These are phyloP conservation scores for Trypanosoma rangeli DNA, from an alignment of 208 protist species.

Conservation along the genomic window DNA sequence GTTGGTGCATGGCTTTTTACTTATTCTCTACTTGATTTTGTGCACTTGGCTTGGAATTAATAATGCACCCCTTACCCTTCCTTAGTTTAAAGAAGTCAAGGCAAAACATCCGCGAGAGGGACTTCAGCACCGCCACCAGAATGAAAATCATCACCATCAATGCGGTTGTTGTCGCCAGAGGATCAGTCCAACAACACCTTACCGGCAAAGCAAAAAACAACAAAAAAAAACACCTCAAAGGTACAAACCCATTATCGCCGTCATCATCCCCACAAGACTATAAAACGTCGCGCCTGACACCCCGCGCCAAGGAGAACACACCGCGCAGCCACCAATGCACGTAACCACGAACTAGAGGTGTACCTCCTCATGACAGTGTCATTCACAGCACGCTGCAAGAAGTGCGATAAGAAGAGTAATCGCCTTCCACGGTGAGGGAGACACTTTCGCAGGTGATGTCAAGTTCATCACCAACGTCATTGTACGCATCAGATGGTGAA, in stretches of 20 bases:
- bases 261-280: not conserved
- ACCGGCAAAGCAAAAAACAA: constrained; percentile 2
- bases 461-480: constrained; percentile 3
- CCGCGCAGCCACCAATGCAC: not conserved
- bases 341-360: not conserved
- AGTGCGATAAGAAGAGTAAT: not conserved
- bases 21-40: not conserved
- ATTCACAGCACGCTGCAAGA: constrained; percentile 1
- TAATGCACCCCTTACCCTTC: not conserved
- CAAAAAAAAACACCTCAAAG: not conserved
- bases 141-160: not conserved
- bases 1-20: constrained; percentile 2
- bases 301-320: not conserved
- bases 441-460: not conserved
- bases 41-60: not conserved
- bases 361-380: not conserved
- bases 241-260: not conserved
- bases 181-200: not conserved
- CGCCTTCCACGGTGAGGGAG: not conserved
- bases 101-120: constrained; percentile 1
- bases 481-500: constrained; percentile 2
- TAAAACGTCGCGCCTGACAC: not conserved
- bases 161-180: not conserved
- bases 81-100: not conserved
- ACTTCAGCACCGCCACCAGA: not conserved